Evolutionary conservation across 192 early-diverging fungal genomes (phyloP), one percentile per base, ranked within the genome.

Genomic region (Backusella westeae): DNA sequence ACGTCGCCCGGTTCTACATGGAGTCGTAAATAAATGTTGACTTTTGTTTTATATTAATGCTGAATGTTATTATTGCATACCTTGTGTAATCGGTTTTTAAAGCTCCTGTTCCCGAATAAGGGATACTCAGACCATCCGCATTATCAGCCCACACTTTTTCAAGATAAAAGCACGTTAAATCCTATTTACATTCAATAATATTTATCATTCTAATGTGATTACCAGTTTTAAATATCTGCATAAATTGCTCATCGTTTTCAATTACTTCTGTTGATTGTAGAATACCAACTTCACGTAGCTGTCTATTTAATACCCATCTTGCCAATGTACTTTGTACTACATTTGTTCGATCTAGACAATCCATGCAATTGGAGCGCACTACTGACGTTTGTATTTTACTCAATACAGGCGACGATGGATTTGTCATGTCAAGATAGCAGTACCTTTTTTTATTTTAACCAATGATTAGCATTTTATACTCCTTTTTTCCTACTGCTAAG

Each of bases 341-440:
- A 78, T 99, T 99, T 23, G 98, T 99, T 73, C 98, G 90, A 81
- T 99, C 98, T 44, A 99, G 84, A 78, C 98, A 99, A 85, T 99
- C 98, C 93, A 99, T 97, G 83, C 98, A 99, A 82, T 99, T 99
- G 1, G 96, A 93, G 36, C 98, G 91, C 36, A 96, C 88, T 38
- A 97, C 91, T 7, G 94, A 95, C 1, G 84, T 85, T 78, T 99
- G 96, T 67, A 73, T 82, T 41, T 79, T 74, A 4, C 44, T 23
- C 23, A 89, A 75, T 42, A 78, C 76, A 59, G 81, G 77, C 32
- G 79, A 53, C 7, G 65, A 74, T 17, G 77, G 69, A 68, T 81
- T 70, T 49, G 74, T 72, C 36, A 79, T 78, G 46, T 90, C 83
- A 19, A 74, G 69, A 65, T 82, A 80, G 49, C 87, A 91, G 76